A percentile compares a stretch with the other conserved stretches of the same genome.
phyloP scores from a whole-genome alignment of 306 rosid genomes.

The Inga leiocalycina region DNA sequence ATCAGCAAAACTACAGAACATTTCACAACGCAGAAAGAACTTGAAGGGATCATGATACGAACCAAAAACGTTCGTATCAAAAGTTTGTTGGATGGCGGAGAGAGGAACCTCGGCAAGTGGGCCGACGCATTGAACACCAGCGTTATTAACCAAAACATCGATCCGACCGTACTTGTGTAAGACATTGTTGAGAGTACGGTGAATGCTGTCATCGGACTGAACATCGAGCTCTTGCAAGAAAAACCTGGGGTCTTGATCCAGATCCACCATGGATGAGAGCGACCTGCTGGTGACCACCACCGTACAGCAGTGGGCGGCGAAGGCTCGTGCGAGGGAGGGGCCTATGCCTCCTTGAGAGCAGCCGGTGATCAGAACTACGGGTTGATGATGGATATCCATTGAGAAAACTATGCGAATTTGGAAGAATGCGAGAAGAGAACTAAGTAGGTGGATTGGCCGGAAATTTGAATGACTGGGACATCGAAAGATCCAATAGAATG shows the following conservation, averaged over 20 bases:
- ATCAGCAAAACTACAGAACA: not conserved
- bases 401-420: not conserved
- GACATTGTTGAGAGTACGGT: constrained; percentile 43
- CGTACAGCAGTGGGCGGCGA: constrained; percentile 60
- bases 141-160: constrained; percentile 81
- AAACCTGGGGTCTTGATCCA: constrained; percentile 55
- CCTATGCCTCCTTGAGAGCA: constrained; percentile 79
- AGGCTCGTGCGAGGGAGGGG: constrained; percentile 68
- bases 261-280: constrained; percentile 53
- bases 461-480: not conserved
- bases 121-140: constrained; percentile 78
- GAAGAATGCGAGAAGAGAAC: not conserved
- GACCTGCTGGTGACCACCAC: constrained; percentile 86
- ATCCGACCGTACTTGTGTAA: constrained; percentile 54
- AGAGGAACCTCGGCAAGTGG: constrained; percentile 81
- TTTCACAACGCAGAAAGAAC: not conserved
- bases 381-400: not conserved
- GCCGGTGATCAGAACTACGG: constrained; percentile 73
- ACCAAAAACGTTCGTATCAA: constrained; percentile 78
- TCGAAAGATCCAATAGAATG: not conserved
- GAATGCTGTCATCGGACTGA: constrained; percentile 67
- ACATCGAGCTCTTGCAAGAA: constrained; percentile 74
- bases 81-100: constrained; percentile 54
- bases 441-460: not conserved
- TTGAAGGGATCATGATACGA: not conserved